A percentile compares a stretch with the other conserved stretches of the same genome.
Conservation (phyloP, 1,284 basidiomycete species). For the Boletellus dicymbophilus region DNA sequence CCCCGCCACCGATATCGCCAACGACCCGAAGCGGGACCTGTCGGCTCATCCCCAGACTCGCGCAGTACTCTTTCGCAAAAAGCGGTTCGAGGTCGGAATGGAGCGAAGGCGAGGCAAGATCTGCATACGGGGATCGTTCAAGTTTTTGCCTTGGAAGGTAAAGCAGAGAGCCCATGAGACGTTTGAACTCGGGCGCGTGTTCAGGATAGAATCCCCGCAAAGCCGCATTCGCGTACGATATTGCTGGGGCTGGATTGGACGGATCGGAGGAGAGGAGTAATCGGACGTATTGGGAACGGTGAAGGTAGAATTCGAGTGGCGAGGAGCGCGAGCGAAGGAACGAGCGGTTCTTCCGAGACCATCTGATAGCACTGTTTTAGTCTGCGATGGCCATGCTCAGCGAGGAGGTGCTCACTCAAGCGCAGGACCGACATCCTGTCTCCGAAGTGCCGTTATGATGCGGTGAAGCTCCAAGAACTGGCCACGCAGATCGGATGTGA, state of each 20-base stretch:
- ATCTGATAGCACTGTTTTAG: constrained; percentile 47
- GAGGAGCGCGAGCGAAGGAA: constrained; percentile 74
- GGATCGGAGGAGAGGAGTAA: constrained; percentile 63
- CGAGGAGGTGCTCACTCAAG: constrained; percentile 57
- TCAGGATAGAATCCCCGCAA: constrained; percentile 70
- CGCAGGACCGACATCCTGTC: constrained; percentile 71
- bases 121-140: constrained; percentile 71
- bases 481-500: constrained; percentile 55
- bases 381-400: constrained; percentile 2
- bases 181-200: constrained; percentile 67
- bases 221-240: constrained; percentile 73
- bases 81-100: constrained; percentile 79
- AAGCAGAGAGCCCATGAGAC: constrained; percentile 75
- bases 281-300: constrained; percentile 83
- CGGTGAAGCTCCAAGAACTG: constrained; percentile 74
- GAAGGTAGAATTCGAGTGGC: constrained; percentile 82
- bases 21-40: constrained; percentile 87
- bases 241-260: constrained; percentile 56
- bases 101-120: constrained; percentile 66
- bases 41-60: constrained; percentile 82
- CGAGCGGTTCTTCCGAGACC: constrained; percentile 66
- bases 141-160: constrained; percentile 70
- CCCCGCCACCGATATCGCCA: constrained; percentile 89
- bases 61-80: constrained; percentile 90
- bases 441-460: constrained; percentile 70